Conservation (phyloP, 306 rosid species). For the Cucurbita ficifolia region DNA sequence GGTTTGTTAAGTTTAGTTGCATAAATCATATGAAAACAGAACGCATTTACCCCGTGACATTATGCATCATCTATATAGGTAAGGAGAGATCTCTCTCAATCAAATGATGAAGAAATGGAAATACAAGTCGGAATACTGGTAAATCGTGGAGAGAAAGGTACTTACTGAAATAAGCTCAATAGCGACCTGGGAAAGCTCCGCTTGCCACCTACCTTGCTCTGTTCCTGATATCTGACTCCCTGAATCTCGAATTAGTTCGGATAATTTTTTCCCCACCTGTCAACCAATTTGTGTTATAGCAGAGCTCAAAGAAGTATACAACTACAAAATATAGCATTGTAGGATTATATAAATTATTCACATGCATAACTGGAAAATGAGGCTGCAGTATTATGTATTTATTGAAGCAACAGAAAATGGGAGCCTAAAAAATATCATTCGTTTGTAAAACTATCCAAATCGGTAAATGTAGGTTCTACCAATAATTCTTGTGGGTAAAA, state of each 20-base stretch:
- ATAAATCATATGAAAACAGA: not conserved
- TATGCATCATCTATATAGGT: not conserved
- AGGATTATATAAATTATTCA: not conserved
- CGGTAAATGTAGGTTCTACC: not conserved
- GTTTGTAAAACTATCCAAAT: not conserved
- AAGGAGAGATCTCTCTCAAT: not conserved
- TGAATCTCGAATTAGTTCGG: slow-evolving; percentile 87
- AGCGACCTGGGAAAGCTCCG: slow-evolving; percentile 95
- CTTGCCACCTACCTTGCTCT: slow-evolving; percentile 97
- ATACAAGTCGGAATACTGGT: not conserved
- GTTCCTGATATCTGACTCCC: slow-evolving; percentile 66
- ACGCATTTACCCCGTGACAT: not conserved
- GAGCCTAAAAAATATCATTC: not conserved
- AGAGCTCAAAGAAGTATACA: not conserved
- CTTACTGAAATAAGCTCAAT: slow-evolving; percentile 93
- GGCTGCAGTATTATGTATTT: not conserved
- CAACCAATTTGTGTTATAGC: not conserved
- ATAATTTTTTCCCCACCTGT: slow-evolving; percentile 89
- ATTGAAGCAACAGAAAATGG: not conserved
- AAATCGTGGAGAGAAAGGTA: not conserved
- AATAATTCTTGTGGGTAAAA: not conserved
- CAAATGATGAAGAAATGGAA: not conserved
- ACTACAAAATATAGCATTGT: not conserved
- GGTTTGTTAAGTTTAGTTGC: not conserved
- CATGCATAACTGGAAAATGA: not conserved